These are phyloP conservation scores for Daedaleopsis sinensis DNA, from an alignment of 768 basidiomycete species.

Conservation along the genomic window DNA sequence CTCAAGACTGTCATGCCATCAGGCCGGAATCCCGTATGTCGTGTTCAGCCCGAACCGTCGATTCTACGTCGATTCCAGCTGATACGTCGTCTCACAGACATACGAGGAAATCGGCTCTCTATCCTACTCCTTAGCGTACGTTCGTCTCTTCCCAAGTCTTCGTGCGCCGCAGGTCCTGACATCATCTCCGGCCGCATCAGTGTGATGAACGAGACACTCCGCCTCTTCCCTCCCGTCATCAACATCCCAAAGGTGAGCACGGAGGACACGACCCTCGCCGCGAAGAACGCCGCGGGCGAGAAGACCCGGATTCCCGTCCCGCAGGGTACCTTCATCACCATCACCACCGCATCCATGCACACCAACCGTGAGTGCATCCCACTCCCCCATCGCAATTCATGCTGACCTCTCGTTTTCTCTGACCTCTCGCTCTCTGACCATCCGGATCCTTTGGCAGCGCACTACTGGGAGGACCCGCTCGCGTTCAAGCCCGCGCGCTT, in stretches of 20 bases:
- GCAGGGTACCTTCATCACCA: conserved; percentile 27
- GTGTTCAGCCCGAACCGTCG: no score
- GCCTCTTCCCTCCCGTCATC: conserved; percentile 35
- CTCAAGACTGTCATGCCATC: conserved; percentile 31
- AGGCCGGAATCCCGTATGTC: conserved; percentile 31
- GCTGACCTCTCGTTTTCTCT: no score
- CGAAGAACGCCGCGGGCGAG: conserved; percentile 30
- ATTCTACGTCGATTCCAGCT: no score
- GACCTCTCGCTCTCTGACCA: no score
- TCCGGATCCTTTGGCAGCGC: conserved; percentile 27
- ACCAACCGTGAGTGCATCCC: conserved; percentile 33
- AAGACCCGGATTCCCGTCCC: conserved; percentile 29
- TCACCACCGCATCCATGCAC: conserved; percentile 35
- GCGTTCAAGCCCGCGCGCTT: conserved; percentile 47
- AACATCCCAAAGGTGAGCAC: conserved; percentile 31
- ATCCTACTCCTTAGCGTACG: conserved; percentile 29
- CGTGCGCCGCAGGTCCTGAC: background rate
- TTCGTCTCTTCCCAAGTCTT: background rate
- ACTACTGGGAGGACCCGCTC: conserved; percentile 43
- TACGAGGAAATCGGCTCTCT: conserved; percentile 33
- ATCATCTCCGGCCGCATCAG: conserved; percentile 11
- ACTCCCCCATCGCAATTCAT: background rate
- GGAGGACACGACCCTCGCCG: conserved; percentile 31
- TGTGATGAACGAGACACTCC: conserved; percentile 39
- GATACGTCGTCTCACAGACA: conserved; percentile 16